phyloP scores from a whole-genome alignment of 345 rosid species.

The Cardamine chenopodiifolia region DNA sequence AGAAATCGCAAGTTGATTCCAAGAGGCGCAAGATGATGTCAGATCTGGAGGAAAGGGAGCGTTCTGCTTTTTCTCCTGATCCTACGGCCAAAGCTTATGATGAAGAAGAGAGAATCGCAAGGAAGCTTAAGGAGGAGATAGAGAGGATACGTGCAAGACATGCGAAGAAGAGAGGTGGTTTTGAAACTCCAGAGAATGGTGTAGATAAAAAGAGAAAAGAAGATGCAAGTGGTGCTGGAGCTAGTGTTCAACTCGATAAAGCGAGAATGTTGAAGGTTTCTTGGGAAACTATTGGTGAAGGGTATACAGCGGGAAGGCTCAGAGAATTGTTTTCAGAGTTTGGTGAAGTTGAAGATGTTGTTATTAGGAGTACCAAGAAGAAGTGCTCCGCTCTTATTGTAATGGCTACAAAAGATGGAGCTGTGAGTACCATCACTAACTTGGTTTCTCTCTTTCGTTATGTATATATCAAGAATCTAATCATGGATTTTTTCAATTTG shows the following conservation, averaged over 20 bases:
- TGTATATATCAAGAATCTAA: not conserved
- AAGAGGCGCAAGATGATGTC: slow-evolving; percentile 78
- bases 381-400: slow-evolving; percentile 80
- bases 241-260: slow-evolving; percentile 52
- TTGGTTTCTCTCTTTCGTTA: not conserved
- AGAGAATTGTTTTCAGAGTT: slow-evolving; percentile 68
- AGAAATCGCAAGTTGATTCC: slow-evolving; percentile 59
- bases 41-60: slow-evolving; percentile 84
- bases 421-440: slow-evolving; percentile 48
- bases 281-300: slow-evolving; percentile 74
- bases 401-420: slow-evolving; percentile 77
- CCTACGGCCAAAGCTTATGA: slow-evolving; percentile 47
- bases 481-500: slow-evolving; percentile 2
- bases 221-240: slow-evolving; percentile 22
- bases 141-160: slow-evolving; percentile 72
- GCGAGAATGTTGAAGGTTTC: slow-evolving; percentile 75
- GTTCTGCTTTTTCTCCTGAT: slow-evolving; percentile 64
- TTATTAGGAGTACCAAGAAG: slow-evolving; percentile 69
- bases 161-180: slow-evolving; percentile 42
- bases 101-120: slow-evolving; percentile 70
- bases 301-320: slow-evolving; percentile 62
- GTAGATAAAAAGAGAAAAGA: slow-evolving; percentile 40
- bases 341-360: slow-evolving; percentile 84
- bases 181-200: slow-evolving; percentile 44
- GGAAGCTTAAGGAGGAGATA: slow-evolving; percentile 76